Base-by-base conservation (phyloP, 768 basidiomycete species). In the Leucocoprinus sp. region DNA sequence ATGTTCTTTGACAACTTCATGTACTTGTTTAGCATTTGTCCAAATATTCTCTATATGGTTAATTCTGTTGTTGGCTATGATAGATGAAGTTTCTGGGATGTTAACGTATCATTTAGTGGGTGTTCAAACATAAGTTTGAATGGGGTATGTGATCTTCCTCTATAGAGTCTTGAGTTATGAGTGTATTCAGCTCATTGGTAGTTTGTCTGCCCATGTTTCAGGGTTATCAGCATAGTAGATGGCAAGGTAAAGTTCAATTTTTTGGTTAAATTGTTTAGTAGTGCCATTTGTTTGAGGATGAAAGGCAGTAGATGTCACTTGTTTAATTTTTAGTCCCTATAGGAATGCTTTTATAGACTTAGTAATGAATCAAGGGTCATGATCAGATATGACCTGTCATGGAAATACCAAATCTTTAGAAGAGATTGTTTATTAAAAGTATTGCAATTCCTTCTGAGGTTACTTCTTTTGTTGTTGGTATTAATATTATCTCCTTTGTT, bases 201-300 rank as follows among this genome's bases (percentile, higher is more conserved):
- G 2, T 42, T 33, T 8, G 49, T 17, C 0, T 3, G 28, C 56
- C 56, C 60, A 2, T 48, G 43, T 1, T 33, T 29, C 17, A 55
- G 60, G 7, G 51, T 35, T 1, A 46, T 33, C 27, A 50, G 50
- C n/a, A 54, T 52, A 31, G 27, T 48, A 53, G 8, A 56, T 51
- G 0, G 49, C 40, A 1, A 60, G 49, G 21, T 54, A 58, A 2
- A 47, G 24, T 43, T 57, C 47, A 0, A 61, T 41, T 48, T 58
- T 55, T 41, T 57, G 51, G 23, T 61, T 61, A 2, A 51, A 36
- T 0, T 43, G 11, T 50, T 60, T 48, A 0, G 55, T 59, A 18
- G 45, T 41, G n/a, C 57, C 54, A 38, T 59, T 54, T 0, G 54
- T 53, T 46, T 61, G 48, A 2, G 64, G 68, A 35, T 69, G 69